Evolutionary conservation across 192 early-diverging fungal genomes (phyloP), one percentile per base, ranked within the genome.

Genomic region (Funneliformis mosseae): DNA sequence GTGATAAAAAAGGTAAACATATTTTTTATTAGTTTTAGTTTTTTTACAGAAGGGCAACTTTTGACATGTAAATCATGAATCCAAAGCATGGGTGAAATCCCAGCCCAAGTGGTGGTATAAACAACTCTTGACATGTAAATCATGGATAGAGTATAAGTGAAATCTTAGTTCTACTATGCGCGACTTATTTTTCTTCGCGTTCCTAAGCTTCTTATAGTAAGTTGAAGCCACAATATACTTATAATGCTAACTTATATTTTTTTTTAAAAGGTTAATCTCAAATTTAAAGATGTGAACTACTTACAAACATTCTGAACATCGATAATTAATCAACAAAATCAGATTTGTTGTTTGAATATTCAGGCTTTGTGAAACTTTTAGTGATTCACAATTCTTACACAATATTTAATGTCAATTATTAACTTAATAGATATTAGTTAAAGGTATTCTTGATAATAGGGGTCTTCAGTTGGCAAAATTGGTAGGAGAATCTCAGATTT

Each of bases 91-190:
- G 66, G 66, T 68, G 25, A 68, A 68, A 68, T 68, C 12, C 25
- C 66, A 68, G 66, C 25, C 25, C 66, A 68, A 68, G 27, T 68
- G 66, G 27, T 68, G 28, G 66, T 68, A 68, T 68, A 27, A 68
- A 68, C 25, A 68, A 28, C 66, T 68, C n/a, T 68, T 68, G 12
- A 68, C 25, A 68, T 68, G 66, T 68, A 68, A 68, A 68, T 68
- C 12, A 68, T 27, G 66, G 25, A 68, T 68, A 68, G 66, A 68
- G 25, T 68, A 68, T 68, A 28, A 68, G 66, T 68, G 66, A 68
- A 68, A 68, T 68, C 66, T 68, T 28, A 68, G 66, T 68, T 68
- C 66, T 68, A 28, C 25, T 68, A 27, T 68, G 12, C 25, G 25
- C 25, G 66, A 68, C 12, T 27, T 27, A 27, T 68, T 68, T 68